phyloP scores from a whole-genome alignment of 371 early-diverging fungal genomes.

The Mucor piriformis region DNA sequence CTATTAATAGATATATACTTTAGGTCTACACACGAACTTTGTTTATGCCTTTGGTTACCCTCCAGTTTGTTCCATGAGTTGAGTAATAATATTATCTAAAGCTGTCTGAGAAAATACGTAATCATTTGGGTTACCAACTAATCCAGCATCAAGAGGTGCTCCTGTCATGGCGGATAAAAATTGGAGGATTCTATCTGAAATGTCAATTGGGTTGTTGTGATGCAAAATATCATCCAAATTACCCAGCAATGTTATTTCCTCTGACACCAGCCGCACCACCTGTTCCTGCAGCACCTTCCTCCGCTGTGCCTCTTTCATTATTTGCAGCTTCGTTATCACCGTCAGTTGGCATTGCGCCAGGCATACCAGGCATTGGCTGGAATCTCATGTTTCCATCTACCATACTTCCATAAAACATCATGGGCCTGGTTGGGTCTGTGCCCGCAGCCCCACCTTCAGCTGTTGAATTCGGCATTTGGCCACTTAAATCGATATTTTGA shows the following conservation, averaged over 20 bases:
- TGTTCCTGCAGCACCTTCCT: neutral
- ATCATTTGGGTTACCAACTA: slow-evolving; percentile 63
- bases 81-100: slow-evolving; percentile 79
- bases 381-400: slow-evolving; percentile 37
- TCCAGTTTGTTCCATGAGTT: slow-evolving; percentile 77
- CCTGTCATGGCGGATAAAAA: slow-evolving; percentile 42
- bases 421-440: slow-evolving; percentile 9
- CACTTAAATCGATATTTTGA: neutral
- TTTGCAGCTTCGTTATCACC: neutral
- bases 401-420: slow-evolving; percentile 38
- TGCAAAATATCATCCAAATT: neutral
- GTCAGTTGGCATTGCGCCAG: slow-evolving; percentile 4
- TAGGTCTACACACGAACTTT: neutral
- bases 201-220: neutral
- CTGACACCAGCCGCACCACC: slow-evolving; percentile 1
- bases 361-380: slow-evolving; percentile 25
- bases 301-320: neutral
- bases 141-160: slow-evolving; percentile 32
- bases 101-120: slow-evolving; percentile 66
- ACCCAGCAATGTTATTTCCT: slow-evolving; percentile 30
- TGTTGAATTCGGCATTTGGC: neutral
- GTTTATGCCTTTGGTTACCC: slow-evolving; percentile 27
- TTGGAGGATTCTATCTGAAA: slow-evolving; percentile 34
- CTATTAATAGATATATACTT: slow-evolving; percentile 25
- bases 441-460: neutral